These are phyloP conservation scores for Neoboletus brunneissimus DNA, from an alignment of 768 basidiomycete species.

Conservation along the genomic window DNA sequence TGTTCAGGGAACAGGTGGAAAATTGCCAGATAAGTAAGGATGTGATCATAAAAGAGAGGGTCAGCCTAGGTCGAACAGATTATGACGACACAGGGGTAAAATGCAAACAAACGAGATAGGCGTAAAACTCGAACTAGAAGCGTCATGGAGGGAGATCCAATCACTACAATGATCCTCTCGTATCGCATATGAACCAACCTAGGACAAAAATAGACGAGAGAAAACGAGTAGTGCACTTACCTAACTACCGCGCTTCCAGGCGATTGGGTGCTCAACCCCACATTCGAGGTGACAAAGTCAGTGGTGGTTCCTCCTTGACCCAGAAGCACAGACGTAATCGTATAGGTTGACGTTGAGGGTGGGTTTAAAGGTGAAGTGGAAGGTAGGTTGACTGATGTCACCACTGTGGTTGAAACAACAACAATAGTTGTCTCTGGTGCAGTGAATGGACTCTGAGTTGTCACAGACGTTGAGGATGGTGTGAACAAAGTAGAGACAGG, in stretches of 20 bases:
- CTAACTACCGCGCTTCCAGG: slow-evolving; percentile 2
- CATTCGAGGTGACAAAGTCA: slow-evolving; percentile 18
- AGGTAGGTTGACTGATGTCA: neutral
- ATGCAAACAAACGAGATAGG: slow-evolving; percentile 6
- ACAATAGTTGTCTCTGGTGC: slow-evolving; percentile 9
- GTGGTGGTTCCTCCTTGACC: slow-evolving; percentile 16
- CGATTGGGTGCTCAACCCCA: slow-evolving; percentile 23
- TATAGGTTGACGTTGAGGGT: slow-evolving; percentile 19
- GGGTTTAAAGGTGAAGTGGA: neutral
- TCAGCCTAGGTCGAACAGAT: slow-evolving; percentile 16
- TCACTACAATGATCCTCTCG: slow-evolving; percentile 7
- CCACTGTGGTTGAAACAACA: slow-evolving; percentile 15
- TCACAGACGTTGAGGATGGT: neutral
- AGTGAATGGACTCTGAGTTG: neutral
- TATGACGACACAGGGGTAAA: slow-evolving; percentile 20
- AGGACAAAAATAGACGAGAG: neutral
- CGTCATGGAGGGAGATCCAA: slow-evolving; percentile 2
- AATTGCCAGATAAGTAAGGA: slow-evolving; percentile 11
- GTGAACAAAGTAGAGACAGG: neutral
- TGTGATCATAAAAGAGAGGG: slow-evolving; percentile 17
- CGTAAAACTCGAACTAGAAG: slow-evolving; percentile 4
- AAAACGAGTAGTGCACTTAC: slow-evolving; percentile 15
- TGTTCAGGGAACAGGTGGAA: slow-evolving; percentile 1
- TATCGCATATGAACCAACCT: slow-evolving; percentile 4
- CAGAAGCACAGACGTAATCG: slow-evolving; percentile 16